Percentiles rank a stretch among this genome's conserved stretches.
Conservation (phyloP, 257 asterid species). For the Anisodus acutangulus region DNA sequence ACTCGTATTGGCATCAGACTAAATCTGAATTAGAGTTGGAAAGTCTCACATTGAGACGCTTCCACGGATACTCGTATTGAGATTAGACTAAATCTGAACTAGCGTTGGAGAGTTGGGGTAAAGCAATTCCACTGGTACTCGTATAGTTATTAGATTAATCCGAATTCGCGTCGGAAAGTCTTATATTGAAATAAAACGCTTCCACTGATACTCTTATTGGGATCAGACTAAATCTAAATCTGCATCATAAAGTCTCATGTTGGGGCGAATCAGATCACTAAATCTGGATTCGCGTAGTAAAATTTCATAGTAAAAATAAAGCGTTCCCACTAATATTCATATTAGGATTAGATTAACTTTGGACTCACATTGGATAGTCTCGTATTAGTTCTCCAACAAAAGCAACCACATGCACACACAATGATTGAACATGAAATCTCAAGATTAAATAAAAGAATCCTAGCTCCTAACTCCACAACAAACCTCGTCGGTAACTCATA, state of each 20-base stretch:
- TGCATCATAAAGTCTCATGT: not conserved
- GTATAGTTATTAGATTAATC: not conserved
- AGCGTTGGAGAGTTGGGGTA: not conserved
- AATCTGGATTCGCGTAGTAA: not conserved
- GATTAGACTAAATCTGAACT: not conserved
- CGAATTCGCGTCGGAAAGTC: not conserved
- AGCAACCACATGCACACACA: not conserved
- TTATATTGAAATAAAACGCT: not conserved
- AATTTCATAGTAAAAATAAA: not conserved
- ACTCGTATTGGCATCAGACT: not conserved
- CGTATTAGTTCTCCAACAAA: not conserved
- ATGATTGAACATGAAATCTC: not conserved
- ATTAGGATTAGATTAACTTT: not conserved
- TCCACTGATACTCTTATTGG: not conserved
- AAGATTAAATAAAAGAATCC: accelerated
- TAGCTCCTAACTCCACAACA: not conserved
- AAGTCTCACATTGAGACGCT: not conserved
- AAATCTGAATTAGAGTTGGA: not conserved
- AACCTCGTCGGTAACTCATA: not conserved
- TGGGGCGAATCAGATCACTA: not conserved
- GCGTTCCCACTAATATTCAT: not conserved
- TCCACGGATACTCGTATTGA: not conserved
- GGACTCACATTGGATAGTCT: accelerated
- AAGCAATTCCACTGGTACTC: not conserved
- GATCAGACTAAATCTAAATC: not conserved